Conservation (phyloP, 2,329 filamentous ascomycete species). For the Penicillium verrucosum region DNA sequence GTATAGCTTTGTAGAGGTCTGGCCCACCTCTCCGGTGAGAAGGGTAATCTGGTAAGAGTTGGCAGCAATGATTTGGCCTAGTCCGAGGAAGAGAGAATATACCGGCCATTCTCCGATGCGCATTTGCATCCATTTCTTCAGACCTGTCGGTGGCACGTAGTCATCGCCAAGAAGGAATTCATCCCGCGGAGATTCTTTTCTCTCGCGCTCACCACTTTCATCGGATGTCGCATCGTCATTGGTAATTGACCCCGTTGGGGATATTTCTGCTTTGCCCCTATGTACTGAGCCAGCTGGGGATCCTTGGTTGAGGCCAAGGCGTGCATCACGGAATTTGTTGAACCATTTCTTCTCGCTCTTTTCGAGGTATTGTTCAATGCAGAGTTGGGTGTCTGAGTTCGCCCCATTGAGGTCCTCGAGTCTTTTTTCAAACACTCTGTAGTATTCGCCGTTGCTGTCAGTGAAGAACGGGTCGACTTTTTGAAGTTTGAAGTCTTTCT, state of each 20-base stretch:
- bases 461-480: conserved; percentile 67
- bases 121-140: conserved; percentile 55
- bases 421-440: conserved; percentile 56
- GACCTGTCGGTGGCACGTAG: conserved; percentile 55
- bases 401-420: conserved; percentile 55
- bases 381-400: conserved; percentile 58
- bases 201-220: conserved; percentile 32
- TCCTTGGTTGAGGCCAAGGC: conserved; percentile 50
- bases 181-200: conserved; percentile 42
- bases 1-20: conserved; percentile 59
- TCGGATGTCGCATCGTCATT: conserved; percentile 38
- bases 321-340: conserved; percentile 55
- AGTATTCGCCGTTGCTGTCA: conserved; percentile 61
- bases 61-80: conserved; percentile 62
- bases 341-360: conserved; percentile 69
- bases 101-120: conserved; percentile 63
- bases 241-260: conserved; percentile 41
- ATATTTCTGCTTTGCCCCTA: conserved; percentile 31
- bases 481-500: conserved; percentile 61
- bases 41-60: conserved; percentile 68
- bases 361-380: conserved; percentile 63
- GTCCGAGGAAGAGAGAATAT: conserved; percentile 59
- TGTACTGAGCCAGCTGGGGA: conserved; percentile 38
- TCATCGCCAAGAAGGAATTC: conserved; percentile 57
- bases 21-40: conserved; percentile 61